phyloP scores from a whole-genome alignment of 768 basidiomycete species.

The Hypsizygus marmoreus region DNA sequence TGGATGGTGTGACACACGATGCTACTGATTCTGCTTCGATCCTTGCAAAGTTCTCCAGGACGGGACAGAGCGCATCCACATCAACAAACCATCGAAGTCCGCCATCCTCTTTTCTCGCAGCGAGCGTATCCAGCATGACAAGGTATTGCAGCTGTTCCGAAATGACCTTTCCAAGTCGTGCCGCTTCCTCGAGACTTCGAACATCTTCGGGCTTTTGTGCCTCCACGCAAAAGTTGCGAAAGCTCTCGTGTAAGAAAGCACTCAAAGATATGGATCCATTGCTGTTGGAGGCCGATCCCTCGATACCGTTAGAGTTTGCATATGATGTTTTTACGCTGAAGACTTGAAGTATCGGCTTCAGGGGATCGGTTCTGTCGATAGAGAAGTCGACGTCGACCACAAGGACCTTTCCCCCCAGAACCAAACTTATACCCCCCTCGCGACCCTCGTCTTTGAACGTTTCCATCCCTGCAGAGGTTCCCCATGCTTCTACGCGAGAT shows the following conservation, averaged over 20 bases:
- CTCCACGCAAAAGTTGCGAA: conserved; percentile 60
- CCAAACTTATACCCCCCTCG: conserved; percentile 53
- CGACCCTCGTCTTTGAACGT: conserved; percentile 64
- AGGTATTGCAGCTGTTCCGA: conserved; percentile 65
- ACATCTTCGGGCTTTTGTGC: conserved; percentile 53
- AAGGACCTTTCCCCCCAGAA: conserved; percentile 78
- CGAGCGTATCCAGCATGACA: conserved; percentile 71
- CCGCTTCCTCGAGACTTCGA: conserved; percentile 57
- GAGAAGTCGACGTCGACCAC: conserved; percentile 75
- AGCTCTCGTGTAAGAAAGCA: conserved; percentile 55
- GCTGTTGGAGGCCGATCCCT: conserved; percentile 38
- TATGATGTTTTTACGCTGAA: conserved; percentile 73
- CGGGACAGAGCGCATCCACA: conserved; percentile 53
- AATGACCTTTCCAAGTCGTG: conserved; percentile 47
- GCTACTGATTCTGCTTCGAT: conserved; percentile 56
- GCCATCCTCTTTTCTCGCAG: conserved; percentile 57
- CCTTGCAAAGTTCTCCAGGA: conserved; percentile 50
- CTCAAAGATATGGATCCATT: conserved; percentile 62
- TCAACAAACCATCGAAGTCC: conserved; percentile 79
- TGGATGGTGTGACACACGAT: conserved; percentile 45
- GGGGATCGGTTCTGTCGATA: conserved; percentile 39
- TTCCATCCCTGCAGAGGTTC: conserved; percentile 69
- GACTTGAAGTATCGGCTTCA: conserved; percentile 42
- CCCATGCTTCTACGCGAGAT: conserved; percentile 61
- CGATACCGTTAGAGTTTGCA: conserved; percentile 51